These are phyloP conservation scores for Suillus subalutaceus DNA, from an alignment of 768 basidiomycete genomes.

Conservation along the genomic window DNA sequence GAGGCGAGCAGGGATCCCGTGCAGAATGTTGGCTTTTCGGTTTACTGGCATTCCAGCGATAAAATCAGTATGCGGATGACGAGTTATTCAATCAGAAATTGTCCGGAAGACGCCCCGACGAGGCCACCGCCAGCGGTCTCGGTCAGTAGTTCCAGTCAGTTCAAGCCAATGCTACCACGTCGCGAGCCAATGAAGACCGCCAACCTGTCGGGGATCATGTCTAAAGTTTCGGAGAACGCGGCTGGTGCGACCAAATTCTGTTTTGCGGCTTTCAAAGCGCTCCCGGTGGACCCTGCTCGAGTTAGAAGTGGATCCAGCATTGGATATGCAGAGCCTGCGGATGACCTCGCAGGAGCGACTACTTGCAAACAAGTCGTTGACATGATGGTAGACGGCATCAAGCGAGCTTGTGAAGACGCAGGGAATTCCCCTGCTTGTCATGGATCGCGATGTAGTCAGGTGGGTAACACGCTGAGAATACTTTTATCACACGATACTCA, in stretches of 20 bases:
- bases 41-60: slow-evolving; percentile 76
- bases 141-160: background rate
- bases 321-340: slow-evolving; percentile 56
- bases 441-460: slow-evolving; percentile 78
- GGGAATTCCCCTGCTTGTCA: slow-evolving; percentile 51
- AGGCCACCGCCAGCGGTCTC: background rate
- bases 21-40: slow-evolving; percentile 87
- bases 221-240: slow-evolving; percentile 39
- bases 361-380: slow-evolving; percentile 81
- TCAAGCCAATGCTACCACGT: slow-evolving; percentile 5
- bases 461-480: slow-evolving; percentile 32
- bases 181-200: slow-evolving; percentile 13
- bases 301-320: slow-evolving; percentile 42
- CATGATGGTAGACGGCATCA: slow-evolving; percentile 71
- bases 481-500: background rate
- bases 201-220: slow-evolving; percentile 37
- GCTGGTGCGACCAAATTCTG: slow-evolving; percentile 41
- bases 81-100: slow-evolving; percentile 87
- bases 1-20: slow-evolving; percentile 85
- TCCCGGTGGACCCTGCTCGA: slow-evolving; percentile 68
- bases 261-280: slow-evolving; percentile 78
- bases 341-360: slow-evolving; percentile 60
- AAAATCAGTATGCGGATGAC: slow-evolving; percentile 72
- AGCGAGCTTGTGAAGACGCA: slow-evolving; percentile 64
- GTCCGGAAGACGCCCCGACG: slow-evolving; percentile 36